Percentiles rank a stretch among this genome's conserved stretches.
Conservation (phyloP, 768 basidiomycete species). For the Lentinus tigrinus region DNA sequence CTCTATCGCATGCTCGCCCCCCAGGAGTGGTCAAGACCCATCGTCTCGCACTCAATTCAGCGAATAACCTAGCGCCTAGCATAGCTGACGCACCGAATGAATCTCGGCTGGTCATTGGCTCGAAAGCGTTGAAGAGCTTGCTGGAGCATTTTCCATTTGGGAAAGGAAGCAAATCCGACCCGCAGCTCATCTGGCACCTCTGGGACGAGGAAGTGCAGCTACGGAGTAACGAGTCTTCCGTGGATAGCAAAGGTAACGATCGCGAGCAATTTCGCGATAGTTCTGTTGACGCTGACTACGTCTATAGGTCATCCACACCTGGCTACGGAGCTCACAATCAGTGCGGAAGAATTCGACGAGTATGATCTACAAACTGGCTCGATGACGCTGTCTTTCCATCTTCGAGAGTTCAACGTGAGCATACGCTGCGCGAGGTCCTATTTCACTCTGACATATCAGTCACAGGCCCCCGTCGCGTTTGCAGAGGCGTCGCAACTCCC, state of each 20-base stretch:
- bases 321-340: constrained; percentile 74
- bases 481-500: constrained; percentile 68
- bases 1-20: not conserved
- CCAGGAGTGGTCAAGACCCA: constrained; percentile 83
- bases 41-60: constrained; percentile 58
- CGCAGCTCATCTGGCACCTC: constrained; percentile 83
- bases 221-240: constrained; percentile 63
- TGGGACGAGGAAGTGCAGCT: constrained; percentile 64
- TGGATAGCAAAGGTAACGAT: constrained; percentile 59
- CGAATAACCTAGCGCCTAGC: constrained; percentile 62
- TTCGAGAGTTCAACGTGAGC: constrained; percentile 79
- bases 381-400: constrained; percentile 71
- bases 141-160: constrained; percentile 77
- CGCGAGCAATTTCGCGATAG: not conserved
- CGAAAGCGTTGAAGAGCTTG: constrained; percentile 71
- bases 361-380: constrained; percentile 68
- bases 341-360: constrained; percentile 76
- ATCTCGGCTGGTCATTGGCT: constrained; percentile 70
- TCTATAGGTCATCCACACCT: constrained; percentile 56
- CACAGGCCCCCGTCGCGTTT: constrained; percentile 75
- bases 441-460: not conserved
- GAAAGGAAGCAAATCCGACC: constrained; percentile 65
- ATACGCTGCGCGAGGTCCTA: not conserved
- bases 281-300: not conserved
- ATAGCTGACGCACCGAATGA: constrained; percentile 56